Conservation (phyloP, 345 rosid genomes). For the Excoecaria cochinchinensis region DNA sequence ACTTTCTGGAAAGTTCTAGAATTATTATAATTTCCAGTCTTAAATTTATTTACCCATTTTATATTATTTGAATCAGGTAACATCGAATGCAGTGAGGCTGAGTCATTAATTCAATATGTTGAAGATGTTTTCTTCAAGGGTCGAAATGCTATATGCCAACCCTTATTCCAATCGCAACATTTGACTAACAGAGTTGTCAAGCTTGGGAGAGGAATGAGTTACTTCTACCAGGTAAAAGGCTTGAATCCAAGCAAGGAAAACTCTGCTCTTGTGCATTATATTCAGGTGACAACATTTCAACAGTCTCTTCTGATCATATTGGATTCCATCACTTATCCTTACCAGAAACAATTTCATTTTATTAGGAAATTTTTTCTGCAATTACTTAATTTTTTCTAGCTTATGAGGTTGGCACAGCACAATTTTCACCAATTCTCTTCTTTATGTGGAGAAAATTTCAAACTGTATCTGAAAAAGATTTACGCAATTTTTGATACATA, state of each 20-base stretch:
- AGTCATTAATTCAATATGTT: conserved; percentile 55
- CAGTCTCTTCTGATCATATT: background rate
- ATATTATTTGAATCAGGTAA: conserved; percentile 54
- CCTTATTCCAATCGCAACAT: conserved; percentile 74
- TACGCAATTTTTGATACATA: too few species aligned
- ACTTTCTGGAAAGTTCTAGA: background rate
- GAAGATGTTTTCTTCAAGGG: conserved; percentile 64
- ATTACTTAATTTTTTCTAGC: too few species aligned
- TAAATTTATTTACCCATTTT: background rate
- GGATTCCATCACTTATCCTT: background rate
- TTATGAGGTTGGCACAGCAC: too few species aligned
- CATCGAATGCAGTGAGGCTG: conserved; percentile 62
- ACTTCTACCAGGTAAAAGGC: conserved; percentile 56
- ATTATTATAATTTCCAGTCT: background rate
- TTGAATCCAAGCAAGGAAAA: conserved; percentile 81
- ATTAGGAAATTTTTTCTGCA: background rate
- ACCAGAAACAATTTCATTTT: background rate
- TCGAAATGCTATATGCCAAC: conserved; percentile 59
- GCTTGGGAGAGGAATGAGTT: conserved; percentile 57
- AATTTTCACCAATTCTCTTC: too few species aligned
- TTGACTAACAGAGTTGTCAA: conserved; percentile 70
- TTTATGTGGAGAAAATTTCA: too few species aligned
- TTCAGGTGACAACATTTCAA: conserved; percentile 52
- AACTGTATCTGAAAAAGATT: too few species aligned
- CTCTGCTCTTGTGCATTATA: conserved; percentile 75